Conservation (phyloP, 164 flowering plant species). For the Buxus sempervirens region DNA sequence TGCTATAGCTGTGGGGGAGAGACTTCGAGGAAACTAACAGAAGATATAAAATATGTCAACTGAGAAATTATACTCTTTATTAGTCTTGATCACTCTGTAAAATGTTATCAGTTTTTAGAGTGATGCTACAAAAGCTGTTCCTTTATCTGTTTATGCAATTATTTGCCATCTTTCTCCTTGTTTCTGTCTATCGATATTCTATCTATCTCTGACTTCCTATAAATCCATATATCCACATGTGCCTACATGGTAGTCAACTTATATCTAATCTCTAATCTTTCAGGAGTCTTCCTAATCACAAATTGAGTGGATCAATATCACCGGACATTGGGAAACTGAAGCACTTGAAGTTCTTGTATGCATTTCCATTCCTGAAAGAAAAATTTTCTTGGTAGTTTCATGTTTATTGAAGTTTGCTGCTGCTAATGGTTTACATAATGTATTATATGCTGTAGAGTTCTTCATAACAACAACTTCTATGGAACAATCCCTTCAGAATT, state of each 20-base stretch:
- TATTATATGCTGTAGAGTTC: constrained; percentile 44
- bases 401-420: constrained; percentile 9
- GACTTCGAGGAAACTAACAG: no score
- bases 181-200: background rate
- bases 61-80: no score
- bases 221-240: background rate
- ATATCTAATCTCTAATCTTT: constrained; percentile 2
- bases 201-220: no score
- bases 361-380: constrained; percentile 11
- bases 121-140: no score
- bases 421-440: constrained; percentile 17
- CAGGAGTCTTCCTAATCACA: constrained; percentile 77
- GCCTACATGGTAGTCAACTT: background rate
- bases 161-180: background rate
- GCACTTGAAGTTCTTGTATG: constrained; percentile 70
- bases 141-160: background rate
- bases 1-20: no score
- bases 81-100: no score
- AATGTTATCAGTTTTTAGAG: no score
- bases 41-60: no score
- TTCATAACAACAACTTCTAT: constrained; percentile 76
- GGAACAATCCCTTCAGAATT: constrained; percentile 77
- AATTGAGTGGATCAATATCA: constrained; percentile 78
- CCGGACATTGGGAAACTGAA: constrained; percentile 90
- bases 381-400: constrained; percentile 8